Base-by-base conservation (phyloP, 352 stramenopile species). In the Globisporangium middletonii region DNA sequence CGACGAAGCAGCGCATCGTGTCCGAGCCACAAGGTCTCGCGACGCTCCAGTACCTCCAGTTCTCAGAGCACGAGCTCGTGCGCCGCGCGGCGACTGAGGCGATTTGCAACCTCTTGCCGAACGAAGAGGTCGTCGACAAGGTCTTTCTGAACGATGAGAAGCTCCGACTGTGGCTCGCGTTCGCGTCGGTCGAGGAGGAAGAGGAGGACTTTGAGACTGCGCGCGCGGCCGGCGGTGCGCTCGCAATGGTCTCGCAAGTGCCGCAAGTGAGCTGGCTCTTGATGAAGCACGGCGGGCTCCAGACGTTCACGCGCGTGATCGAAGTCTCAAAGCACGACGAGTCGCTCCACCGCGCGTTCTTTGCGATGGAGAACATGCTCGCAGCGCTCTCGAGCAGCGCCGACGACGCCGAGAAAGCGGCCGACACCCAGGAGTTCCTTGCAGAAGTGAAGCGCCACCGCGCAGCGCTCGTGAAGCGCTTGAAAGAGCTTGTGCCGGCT, bases 51-150 rank as follows among this genome's bases (percentile, higher is more conserved):
- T 94, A 93, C 53, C 59, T 94, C 35, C 97, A 98, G 85, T 99
- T 99, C 72, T 98, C 89, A 3, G 95, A 99, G 57, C 94, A 99
- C 57, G 86, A 97, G 43, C 84, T 99, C 58, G 95, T 99, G 55
- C 89, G 97, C 57, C 85, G 94, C 54, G 97, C 97, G 11, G 94
- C 96, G 9, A 99, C 96, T 4, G 97, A 99, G 72, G 83, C 93
- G 4, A 75, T 99, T 38, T 97, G 87, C 67, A 99, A 99, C 65
- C 71, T 99, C 57, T 68, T 99, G 28, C 90, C 89, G 12, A 89
- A 98, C 68, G 77, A 95, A 33, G 75, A 92, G 27, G 90, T 99
- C 48, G 89, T 99, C 28, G 80, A 96, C 16, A 89, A 94, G 59
- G 69, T 97, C n/a, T 94, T 99, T 38, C 64, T 83, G 64, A 94